phyloP scores from a whole-genome alignment of 163 green algal species.

The Trebouxia gelatinosa region DNA sequence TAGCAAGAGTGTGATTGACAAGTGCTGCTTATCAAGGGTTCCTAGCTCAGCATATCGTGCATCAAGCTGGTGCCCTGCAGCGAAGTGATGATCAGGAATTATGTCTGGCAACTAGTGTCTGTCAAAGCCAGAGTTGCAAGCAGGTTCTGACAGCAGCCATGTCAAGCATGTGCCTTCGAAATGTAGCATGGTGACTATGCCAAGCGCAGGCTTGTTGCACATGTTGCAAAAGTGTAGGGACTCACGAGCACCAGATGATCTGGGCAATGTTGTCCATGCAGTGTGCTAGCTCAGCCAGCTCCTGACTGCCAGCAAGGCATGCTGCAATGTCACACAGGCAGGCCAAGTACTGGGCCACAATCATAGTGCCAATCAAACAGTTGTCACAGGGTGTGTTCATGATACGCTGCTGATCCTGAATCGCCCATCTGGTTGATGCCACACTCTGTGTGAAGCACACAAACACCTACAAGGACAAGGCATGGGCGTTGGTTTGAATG shows the following conservation, averaged over 20 bases:
- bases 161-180: too few species aligned
- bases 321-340: conserved; percentile 78
- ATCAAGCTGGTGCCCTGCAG: too few species aligned
- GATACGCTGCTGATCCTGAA: conserved; percentile 79
- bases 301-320: conserved; percentile 68
- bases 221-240: not conserved
- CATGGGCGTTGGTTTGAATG: too few species aligned
- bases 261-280: conserved; percentile 84
- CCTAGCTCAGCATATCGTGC: too few species aligned
- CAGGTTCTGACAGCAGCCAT: too few species aligned
- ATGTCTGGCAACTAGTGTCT: too few species aligned
- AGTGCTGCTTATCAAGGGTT: too few species aligned
- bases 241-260: conserved; percentile 52
- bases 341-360: conserved; percentile 75
- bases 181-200: too few species aligned
- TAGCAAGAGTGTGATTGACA: too few species aligned
- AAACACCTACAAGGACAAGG: conserved; percentile 26
- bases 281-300: conserved; percentile 67
- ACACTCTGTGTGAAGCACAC: conserved; percentile 43
- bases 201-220: too few species aligned
- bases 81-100: too few species aligned
- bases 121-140: too few species aligned
- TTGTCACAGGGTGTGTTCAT: conserved; percentile 74
- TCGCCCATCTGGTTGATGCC: conserved; percentile 40
- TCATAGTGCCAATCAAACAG: conserved; percentile 68